A percentile compares a stretch with the other conserved stretches of the same genome.
Evolutionary conservation across 306 rosid genomes (phyloP).

Genomic region (Rosa rugosa): DNA sequence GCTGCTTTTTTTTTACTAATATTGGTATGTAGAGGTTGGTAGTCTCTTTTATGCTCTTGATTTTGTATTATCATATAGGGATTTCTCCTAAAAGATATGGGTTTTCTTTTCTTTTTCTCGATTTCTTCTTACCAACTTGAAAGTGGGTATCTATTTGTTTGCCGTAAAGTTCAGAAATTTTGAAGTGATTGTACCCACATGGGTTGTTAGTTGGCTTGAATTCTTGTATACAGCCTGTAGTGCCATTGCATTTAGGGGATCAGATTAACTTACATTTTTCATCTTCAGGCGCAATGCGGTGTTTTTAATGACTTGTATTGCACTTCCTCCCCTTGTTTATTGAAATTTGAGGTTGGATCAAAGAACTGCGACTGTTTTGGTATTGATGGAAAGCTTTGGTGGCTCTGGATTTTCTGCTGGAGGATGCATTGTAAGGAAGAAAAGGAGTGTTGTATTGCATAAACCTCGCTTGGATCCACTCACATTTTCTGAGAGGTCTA

Average conservation of each 20-base stretch:
- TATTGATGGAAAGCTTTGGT: conserved; percentile 30
- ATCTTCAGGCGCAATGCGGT: conserved; percentile 9
- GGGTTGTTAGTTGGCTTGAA: not conserved
- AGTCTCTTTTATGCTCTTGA: not conserved
- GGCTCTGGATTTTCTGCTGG: conserved; percentile 24
- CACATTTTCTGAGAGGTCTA: conserved; percentile 12
- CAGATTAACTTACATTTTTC: not conserved
- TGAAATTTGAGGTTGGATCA: conserved; percentile 6
- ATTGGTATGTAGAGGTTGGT: not conserved
- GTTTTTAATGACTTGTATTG: not conserved
- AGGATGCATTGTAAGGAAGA: conserved; percentile 28
- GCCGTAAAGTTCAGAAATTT: not conserved
- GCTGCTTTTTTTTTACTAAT: not conserved
- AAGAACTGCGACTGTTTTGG: not conserved
- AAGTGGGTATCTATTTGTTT: not conserved
- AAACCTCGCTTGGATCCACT: conserved; percentile 36
- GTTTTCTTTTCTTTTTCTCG: not conserved
- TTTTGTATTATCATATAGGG: not conserved
- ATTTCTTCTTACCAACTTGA: not conserved
- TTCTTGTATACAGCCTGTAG: not conserved
- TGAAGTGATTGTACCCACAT: too few species aligned
- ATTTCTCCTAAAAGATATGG: not conserved
- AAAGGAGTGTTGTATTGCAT: conserved; percentile 35
- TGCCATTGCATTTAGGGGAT: not conserved
- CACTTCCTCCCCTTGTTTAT: not conserved